Evolutionary conservation across 345 rosid genomes (phyloP).

Genomic region (Corymbia maculata): DNA sequence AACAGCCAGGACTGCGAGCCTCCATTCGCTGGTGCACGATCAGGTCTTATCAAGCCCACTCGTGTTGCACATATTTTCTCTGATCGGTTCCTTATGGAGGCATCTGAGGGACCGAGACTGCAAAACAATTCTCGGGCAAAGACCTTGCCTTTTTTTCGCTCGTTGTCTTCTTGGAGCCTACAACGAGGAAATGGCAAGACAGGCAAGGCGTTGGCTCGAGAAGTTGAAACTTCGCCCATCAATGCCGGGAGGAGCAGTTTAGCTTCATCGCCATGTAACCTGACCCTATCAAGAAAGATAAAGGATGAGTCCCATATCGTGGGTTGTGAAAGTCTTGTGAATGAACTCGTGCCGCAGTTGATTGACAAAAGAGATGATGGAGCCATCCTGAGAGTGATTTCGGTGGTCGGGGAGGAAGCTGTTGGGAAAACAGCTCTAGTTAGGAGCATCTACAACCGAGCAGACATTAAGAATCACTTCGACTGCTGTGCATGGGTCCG

Average conservation of each 20-base stretch:
- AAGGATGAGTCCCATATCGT: neutral
- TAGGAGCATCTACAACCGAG: neutral
- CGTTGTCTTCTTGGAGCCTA: neutral
- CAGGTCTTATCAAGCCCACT: neutral
- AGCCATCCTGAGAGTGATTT: neutral
- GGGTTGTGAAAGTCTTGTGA: neutral
- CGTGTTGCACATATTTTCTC: neutral
- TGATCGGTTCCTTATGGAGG: neutral
- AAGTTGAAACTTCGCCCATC: neutral
- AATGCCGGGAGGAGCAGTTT: neutral
- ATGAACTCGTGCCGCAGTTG: fast-evolving
- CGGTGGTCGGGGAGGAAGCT: neutral
- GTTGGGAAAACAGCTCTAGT: neutral
- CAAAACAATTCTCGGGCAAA: neutral
- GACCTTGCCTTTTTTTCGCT: neutral
- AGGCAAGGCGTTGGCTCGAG: neutral
- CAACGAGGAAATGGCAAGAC: fast-evolving
- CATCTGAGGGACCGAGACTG: fast-evolving
- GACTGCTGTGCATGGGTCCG: neutral
- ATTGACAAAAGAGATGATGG: neutral
- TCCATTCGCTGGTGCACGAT: neutral
- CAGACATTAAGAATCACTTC: neutral
- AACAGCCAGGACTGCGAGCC: neutral
- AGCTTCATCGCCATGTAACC: neutral
- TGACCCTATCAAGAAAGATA: neutral